A percentile compares a stretch with the other conserved stretches of the same genome.
Conservation (phyloP, 345 rosid species). For the Eucalyptus urophylla region DNA sequence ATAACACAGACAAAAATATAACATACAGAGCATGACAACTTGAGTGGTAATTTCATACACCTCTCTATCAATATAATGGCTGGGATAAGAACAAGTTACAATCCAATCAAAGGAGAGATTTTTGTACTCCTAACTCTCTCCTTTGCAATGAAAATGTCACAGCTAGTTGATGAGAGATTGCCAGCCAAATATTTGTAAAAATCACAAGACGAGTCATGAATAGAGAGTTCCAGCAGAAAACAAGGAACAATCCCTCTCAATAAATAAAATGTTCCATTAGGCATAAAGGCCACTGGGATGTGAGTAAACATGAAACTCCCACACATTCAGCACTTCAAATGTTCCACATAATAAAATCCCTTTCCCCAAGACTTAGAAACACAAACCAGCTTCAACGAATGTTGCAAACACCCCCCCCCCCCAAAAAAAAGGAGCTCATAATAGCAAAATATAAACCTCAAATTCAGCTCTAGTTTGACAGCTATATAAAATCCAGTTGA, state of each 20-base stretch:
- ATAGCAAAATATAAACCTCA: background rate
- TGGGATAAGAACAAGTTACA: background rate
- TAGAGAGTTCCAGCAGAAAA: background rate
- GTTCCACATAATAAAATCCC: background rate
- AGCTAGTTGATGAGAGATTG: background rate
- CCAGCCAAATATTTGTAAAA: background rate
- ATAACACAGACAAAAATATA: background rate
- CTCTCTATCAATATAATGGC: background rate
- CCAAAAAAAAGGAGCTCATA: background rate
- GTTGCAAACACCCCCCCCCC: background rate
- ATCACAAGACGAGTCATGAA: background rate
- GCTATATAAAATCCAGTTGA: background rate
- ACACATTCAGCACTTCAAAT: background rate
- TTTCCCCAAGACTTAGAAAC: background rate
- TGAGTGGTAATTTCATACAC: background rate
- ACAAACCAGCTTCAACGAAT: background rate
- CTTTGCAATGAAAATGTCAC: background rate
- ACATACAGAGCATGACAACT: background rate
- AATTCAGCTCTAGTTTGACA: background rate
- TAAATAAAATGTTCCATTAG: background rate
- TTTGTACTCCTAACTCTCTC: background rate
- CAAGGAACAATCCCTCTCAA: background rate
- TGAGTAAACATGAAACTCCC: background rate
- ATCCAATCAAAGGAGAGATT: background rate
- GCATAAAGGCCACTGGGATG: background rate